Evolutionary conservation across 805 yeast genomes (phyloP), one percentile per base, ranked within the genome.

Genomic region (Lipomyces yamadae): DNA sequence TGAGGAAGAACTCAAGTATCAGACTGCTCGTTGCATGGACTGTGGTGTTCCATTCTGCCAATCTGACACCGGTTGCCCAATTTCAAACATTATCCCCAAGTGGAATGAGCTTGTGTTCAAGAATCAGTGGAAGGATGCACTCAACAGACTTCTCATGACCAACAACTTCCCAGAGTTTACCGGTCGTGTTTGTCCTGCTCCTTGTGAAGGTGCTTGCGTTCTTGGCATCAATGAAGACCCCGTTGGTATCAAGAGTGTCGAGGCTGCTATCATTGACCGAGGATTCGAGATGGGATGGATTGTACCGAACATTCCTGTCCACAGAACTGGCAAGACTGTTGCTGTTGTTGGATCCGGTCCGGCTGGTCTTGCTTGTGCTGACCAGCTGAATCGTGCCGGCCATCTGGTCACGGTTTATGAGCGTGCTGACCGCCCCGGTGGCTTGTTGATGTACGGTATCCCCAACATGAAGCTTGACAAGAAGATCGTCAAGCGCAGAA

Each of bases 21-120:
- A 94, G 82, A 91, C 98, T 66, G 97, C 98, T 15, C 87, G 99
- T 80, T 94, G 99, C 85, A 94, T 95, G 97, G 98, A 94, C 81
- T 94, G 99, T 84, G 99, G 99, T 83, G 96, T 95, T 74, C 99
- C 99, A 66, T 94, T 94, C 86, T 94, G 99, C 84, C 96, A 94
- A 76, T 89, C 97, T 58, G 98, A 94, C 79, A 90, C 97, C 56
- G 99, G 99, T 67, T 94, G 99, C 82, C 99, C 99, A 62, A 90
- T 94, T 72, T 92, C 98, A 62, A 94, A 94, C 80, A 88, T 94
- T 74, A 94, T 94, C 82, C 99, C 99, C 70, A 93, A 94, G 81
- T 95, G 97, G 94, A 95, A 94, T 79, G 98, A 93, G 78, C 85
- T 95, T 73, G 97, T 94, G 24, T 94, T 92, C 86, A 86, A 92